Conservation (phyloP, 192 early-diverging fungal genomes). For the Podila clonocystis region DNA sequence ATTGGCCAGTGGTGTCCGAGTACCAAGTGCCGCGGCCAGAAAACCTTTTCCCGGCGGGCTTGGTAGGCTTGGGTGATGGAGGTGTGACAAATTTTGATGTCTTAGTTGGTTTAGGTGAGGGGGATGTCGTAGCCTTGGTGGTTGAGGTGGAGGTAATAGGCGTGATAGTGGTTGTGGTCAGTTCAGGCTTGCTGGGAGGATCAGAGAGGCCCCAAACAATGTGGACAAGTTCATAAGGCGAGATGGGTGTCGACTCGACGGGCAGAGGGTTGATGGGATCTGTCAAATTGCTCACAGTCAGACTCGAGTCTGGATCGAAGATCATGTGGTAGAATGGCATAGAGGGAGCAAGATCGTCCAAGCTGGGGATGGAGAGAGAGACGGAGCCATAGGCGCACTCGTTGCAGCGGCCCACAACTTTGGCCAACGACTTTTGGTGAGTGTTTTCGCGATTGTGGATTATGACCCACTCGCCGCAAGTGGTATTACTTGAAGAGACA, state of each 20-base stretch:
- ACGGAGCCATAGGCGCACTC: constrained; percentile 42
- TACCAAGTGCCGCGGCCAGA: constrained; percentile 44
- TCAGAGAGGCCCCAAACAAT: constrained; percentile 23
- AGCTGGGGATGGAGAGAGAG: constrained; percentile 2
- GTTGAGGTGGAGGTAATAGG: background rate
- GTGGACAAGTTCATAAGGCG: constrained; percentile 21
- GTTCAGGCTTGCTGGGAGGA: constrained; percentile 4
- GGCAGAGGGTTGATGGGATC: constrained; percentile 19
- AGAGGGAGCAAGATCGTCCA: constrained; percentile 7
- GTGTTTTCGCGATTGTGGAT: constrained; percentile 47
- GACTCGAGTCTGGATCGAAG: constrained; percentile 15
- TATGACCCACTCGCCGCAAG: constrained; percentile 45
- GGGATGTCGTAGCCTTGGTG: constrained; percentile 3
- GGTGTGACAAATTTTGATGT: background rate
- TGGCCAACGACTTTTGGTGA: constrained; percentile 13
- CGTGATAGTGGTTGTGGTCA: constrained; percentile 5
- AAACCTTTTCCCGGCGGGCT: constrained; percentile 12
- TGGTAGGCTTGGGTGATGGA: constrained; percentile 1
- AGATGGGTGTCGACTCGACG: constrained; percentile 11
- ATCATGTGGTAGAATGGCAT: constrained; percentile 17
- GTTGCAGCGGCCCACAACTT: constrained; percentile 35
- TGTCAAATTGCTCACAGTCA: constrained; percentile 28
- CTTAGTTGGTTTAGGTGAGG: constrained; percentile 2
- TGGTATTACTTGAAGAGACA: constrained; percentile 17
- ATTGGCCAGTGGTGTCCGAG: constrained; percentile 47